Conservation (phyloP, 2,329 filamentous ascomycete species). For the Pseudocercospora eumusae region DNA sequence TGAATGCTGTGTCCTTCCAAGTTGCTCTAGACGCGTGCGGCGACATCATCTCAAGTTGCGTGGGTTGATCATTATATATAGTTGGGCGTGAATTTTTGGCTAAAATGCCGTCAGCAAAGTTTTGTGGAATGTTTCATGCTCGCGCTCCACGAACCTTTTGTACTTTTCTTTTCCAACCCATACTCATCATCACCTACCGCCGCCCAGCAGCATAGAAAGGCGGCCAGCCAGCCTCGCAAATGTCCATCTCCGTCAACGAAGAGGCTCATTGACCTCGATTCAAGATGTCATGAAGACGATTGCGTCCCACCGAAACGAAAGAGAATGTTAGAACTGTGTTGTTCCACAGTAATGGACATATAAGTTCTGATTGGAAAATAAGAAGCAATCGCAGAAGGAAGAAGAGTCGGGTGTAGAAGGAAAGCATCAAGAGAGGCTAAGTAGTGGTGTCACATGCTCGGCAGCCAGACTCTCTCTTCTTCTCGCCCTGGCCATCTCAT, state of each 20-base stretch:
- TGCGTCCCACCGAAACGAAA: slow-evolving; percentile 14
- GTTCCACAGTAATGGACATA: neutral
- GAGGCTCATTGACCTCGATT: slow-evolving; percentile 38
- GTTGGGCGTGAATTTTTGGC: slow-evolving; percentile 20
- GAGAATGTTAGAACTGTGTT: neutral
- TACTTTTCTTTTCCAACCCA: slow-evolving; percentile 24
- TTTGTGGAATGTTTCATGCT: no score
- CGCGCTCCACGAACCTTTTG: slow-evolving; percentile 7
- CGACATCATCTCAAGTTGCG: slow-evolving; percentile 26
- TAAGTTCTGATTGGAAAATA: slow-evolving; percentile 11
- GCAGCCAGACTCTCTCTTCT: neutral
- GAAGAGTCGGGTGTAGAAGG: slow-evolving; percentile 1
- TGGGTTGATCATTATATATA: slow-evolving; percentile 32
- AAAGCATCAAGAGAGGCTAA: slow-evolving; percentile 6
- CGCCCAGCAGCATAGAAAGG: slow-evolving; percentile 39
- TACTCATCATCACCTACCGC: slow-evolving; percentile 36
- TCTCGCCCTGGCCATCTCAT: slow-evolving; percentile 18
- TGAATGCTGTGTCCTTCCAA: slow-evolving; percentile 21
- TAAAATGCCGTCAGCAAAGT: slow-evolving; percentile 10
- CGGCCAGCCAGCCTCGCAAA: slow-evolving; percentile 39
- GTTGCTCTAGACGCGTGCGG: slow-evolving; percentile 13
- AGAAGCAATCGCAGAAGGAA: slow-evolving; percentile 7
- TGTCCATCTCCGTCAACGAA: slow-evolving; percentile 36
- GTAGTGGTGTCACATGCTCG: slow-evolving; percentile 1
- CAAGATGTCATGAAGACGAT: slow-evolving; percentile 27